phyloP scores from a whole-genome alignment of 306 rosid genomes.

The Trichosanthes truncata region DNA sequence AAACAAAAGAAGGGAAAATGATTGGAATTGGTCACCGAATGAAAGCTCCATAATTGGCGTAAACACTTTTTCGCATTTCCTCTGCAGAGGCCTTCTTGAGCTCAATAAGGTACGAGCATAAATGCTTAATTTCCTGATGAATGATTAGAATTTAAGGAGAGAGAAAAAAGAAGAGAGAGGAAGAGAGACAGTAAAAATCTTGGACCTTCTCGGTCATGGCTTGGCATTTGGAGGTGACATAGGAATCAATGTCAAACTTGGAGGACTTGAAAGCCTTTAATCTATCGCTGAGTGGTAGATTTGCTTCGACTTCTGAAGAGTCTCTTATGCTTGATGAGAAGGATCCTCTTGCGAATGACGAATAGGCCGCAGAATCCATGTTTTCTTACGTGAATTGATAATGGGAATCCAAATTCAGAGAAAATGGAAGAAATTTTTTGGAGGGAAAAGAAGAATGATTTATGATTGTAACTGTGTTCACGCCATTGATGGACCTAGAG shows the following conservation, averaged over 20 bases:
- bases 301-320: conserved; percentile 40
- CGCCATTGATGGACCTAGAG: not conserved
- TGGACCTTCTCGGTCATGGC: conserved; percentile 70
- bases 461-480: not conserved
- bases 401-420: not conserved
- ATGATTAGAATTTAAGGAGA: not conserved
- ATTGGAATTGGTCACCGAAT: conserved; percentile 45
- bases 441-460: not conserved
- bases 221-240: conserved; percentile 60
- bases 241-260: conserved; percentile 47
- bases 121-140: conserved; percentile 60
- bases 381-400: not conserved
- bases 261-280: conserved; percentile 60
- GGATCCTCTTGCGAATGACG: conserved; percentile 19
- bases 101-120: conserved; percentile 53
- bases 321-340: conserved; percentile 39
- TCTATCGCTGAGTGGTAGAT: conserved; percentile 57
- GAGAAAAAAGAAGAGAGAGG: not conserved
- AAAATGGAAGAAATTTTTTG: not conserved
- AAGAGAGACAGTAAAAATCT: not conserved
- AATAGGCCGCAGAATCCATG: not conserved
- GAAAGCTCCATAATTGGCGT: conserved; percentile 81
- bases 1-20: not conserved
- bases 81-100: conserved; percentile 94
- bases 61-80: conserved; percentile 94